A percentile compares a stretch with the other conserved stretches of the same genome.
Conservation (phyloP, 192 early-diverging fungal species). For the Coemansia sp. region DNA sequence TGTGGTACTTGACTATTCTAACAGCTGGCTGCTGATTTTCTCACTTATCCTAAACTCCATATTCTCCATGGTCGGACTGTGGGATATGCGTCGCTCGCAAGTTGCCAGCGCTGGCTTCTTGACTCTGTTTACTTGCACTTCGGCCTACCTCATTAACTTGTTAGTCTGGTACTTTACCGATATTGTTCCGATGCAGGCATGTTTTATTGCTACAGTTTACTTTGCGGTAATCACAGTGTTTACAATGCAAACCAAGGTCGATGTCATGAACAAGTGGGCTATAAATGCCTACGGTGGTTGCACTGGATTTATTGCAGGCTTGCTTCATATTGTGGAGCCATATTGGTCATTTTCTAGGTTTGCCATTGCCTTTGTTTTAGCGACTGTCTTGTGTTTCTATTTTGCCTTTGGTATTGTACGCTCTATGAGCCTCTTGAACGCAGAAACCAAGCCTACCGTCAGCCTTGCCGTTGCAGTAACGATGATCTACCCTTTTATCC, state of each 20-base stretch:
- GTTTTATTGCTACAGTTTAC: background rate
- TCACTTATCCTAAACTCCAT: conserved; percentile 6
- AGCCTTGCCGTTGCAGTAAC: conserved; percentile 1
- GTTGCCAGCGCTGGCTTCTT: background rate
- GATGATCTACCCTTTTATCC: background rate
- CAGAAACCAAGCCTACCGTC: background rate
- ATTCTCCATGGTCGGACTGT: conserved; percentile 1
- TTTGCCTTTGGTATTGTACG: conserved; percentile 9
- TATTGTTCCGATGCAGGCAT: conserved; percentile 4
- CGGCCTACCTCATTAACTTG: conserved; percentile 1
- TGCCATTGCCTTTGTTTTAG: background rate
- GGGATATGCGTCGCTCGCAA: conserved; percentile 1
- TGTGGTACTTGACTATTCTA: background rate
- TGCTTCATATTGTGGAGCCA: background rate
- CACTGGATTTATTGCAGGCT: background rate
- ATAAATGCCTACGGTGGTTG: background rate
- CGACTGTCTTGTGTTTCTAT: background rate
- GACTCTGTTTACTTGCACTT: conserved; percentile 3
- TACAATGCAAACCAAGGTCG: background rate
- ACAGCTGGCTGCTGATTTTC: conserved; percentile 14
- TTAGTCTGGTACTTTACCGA: conserved; percentile 6
- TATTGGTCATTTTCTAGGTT: conserved; percentile 6
- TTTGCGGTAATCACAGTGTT: background rate
- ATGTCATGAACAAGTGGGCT: background rate
- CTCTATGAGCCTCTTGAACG: background rate